Conservation (phyloP, 2,329 filamentous ascomycete species). For the Venturia oleaginea region DNA sequence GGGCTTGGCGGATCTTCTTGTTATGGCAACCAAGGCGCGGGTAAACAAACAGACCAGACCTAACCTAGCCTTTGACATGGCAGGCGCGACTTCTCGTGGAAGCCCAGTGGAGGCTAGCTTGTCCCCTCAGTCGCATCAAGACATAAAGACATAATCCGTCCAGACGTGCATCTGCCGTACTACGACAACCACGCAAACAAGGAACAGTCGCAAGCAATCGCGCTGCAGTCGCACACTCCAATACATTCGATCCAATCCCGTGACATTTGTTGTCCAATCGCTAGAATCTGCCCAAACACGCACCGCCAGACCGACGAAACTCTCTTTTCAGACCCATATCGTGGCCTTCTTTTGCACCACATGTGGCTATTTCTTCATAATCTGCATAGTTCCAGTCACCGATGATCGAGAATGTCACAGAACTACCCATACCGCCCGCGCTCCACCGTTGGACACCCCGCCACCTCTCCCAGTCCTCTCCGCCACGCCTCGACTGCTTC, state of each 20-base stretch:
- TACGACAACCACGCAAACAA: not conserved
- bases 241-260: not conserved
- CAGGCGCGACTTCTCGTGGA: too few species aligned
- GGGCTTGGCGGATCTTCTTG: not conserved
- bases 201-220: too few species aligned
- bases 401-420: constrained; percentile 7
- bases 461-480: constrained; percentile 35
- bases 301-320: not conserved
- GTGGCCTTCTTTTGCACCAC: constrained; percentile 5
- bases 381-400: not conserved
- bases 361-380: not conserved
- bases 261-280: not conserved
- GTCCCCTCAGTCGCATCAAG: not conserved
- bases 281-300: not conserved
- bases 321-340: not conserved
- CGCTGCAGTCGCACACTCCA: not conserved
- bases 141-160: not conserved
- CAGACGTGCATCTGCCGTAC: not conserved
- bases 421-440: constrained; percentile 25
- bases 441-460: constrained; percentile 30
- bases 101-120: too few species aligned
- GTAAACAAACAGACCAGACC: too few species aligned
- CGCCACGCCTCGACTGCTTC: constrained; percentile 63
- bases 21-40: too few species aligned
- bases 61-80: too few species aligned